These are phyloP conservation scores for Suillus tomentosus DNA, from an alignment of 768 basidiomycete genomes.

Conservation along the genomic window DNA sequence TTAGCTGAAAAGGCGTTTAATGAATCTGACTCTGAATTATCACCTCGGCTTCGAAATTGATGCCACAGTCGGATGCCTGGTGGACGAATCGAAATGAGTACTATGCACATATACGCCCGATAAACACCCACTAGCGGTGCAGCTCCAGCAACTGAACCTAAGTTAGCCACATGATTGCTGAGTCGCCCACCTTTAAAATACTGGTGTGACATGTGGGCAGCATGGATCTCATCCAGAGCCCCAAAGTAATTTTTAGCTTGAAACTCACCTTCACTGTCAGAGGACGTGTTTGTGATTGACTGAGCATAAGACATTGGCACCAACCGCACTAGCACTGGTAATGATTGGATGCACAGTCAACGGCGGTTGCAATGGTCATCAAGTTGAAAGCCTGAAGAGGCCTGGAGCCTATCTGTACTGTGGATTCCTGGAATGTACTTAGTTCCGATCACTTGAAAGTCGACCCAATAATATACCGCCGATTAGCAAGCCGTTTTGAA, in stretches of 20 bases:
- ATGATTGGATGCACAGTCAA: not conserved
- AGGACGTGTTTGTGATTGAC: not conserved
- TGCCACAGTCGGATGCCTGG: not conserved
- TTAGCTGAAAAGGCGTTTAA: not conserved
- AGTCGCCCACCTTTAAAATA: not conserved
- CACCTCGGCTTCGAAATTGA: not conserved
- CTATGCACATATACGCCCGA: not conserved
- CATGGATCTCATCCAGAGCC: not conserved
- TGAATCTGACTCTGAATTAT: not conserved
- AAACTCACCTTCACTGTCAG: not conserved
- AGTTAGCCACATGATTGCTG: not conserved
- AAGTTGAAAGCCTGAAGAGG: not conserved
- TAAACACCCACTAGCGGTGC: not conserved
- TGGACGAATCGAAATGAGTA: not conserved
- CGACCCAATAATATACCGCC: not conserved
- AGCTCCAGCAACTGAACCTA: not conserved
- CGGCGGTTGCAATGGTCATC: not conserved
- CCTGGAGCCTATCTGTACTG: not conserved
- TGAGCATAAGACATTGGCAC: not conserved
- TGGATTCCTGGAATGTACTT: not conserved
- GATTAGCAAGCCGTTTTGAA: not conserved
- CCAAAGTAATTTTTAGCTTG: not conserved
- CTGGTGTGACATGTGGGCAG: not conserved
- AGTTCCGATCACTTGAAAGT: constrained; percentile 1
- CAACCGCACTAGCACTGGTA: not conserved